phyloP scores from a whole-genome alignment of 495 filamentous ascomycete species.

The Rusavskia elegans region DNA sequence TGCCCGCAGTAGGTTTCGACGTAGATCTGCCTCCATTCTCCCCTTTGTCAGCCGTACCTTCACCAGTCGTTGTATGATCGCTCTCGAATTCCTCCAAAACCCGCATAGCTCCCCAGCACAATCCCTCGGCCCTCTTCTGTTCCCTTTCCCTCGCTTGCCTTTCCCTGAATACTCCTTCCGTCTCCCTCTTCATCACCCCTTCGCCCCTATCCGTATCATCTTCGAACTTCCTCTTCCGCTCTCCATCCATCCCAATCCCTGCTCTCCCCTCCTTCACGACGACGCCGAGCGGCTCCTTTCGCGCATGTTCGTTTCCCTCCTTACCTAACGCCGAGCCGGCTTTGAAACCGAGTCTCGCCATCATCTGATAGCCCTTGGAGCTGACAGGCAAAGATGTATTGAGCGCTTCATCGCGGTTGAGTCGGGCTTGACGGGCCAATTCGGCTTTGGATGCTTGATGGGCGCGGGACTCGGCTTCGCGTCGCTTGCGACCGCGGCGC shows the following conservation, averaged over 20 bases:
- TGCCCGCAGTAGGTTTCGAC: constrained; percentile 35
- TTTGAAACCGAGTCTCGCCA: constrained; percentile 89
- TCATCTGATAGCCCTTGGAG: constrained; percentile 84
- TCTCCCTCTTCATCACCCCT: constrained; percentile 40
- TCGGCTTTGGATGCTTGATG: constrained; percentile 70
- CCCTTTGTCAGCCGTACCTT: neutral
- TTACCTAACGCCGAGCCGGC: constrained; percentile 50
- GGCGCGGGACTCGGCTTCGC: constrained; percentile 28
- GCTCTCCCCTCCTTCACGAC: constrained; percentile 61
- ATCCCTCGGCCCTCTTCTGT: constrained; percentile 46
- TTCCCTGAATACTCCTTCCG: constrained; percentile 63
- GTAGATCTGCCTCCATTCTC: constrained; percentile 15
- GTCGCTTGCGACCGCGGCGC: constrained; percentile 34
- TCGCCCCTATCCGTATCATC: constrained; percentile 30
- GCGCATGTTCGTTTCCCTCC: constrained; percentile 13
- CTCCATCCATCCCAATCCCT: constrained; percentile 74
- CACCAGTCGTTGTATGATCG: neutral
- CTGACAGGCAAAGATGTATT: constrained; percentile 44
- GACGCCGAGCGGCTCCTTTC: constrained; percentile 51
- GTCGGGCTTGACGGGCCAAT: constrained; percentile 49
- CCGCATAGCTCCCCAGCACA: constrained; percentile 61
- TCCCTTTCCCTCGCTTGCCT: constrained; percentile 57
- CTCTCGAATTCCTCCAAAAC: constrained; percentile 57
- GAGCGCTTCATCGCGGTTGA: constrained; percentile 59
- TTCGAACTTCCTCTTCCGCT: constrained; percentile 64